phyloP scores from a whole-genome alignment of 352 stramenopile species.

The Pythium myriotylum region DNA sequence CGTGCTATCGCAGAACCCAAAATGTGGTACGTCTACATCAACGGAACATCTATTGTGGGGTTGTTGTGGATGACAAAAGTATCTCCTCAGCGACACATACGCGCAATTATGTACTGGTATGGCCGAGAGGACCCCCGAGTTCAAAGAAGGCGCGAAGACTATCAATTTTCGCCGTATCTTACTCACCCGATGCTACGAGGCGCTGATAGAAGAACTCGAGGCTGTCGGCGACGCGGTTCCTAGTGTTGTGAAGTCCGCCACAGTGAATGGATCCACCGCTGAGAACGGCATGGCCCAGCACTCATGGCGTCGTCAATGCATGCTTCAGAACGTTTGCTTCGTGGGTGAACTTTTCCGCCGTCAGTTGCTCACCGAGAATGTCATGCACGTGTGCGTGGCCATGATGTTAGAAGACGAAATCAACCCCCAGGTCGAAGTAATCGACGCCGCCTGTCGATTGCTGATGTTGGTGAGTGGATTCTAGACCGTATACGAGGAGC shows the following conservation, averaged over 20 bases:
- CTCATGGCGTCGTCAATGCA: conserved; percentile 74
- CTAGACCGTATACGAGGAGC: background rate
- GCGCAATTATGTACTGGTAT: conserved; percentile 62
- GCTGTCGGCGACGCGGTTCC: background rate
- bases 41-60: background rate
- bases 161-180: conserved; percentile 83
- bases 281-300: conserved; percentile 35
- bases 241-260: background rate
- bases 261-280: conserved; percentile 15
- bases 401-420: conserved; percentile 85
- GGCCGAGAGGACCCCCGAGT: conserved; percentile 71
- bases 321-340: conserved; percentile 74
- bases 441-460: conserved; percentile 67
- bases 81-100: conserved; percentile 49
- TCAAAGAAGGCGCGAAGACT: conserved; percentile 84
- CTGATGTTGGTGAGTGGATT: conserved; percentile 48
- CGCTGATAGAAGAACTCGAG: conserved; percentile 73
- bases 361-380: conserved; percentile 79
- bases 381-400: conserved; percentile 83
- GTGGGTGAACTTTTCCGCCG: conserved; percentile 80
- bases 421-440: conserved; percentile 62
- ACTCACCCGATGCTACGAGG: conserved; percentile 81
- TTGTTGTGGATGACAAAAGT: background rate
- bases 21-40: conserved; percentile 44
- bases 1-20: conserved; percentile 64